These are phyloP conservation scores for Erigeron canadensis DNA, from an alignment of 129 eudicot genomes.

Conservation along the genomic window DNA sequence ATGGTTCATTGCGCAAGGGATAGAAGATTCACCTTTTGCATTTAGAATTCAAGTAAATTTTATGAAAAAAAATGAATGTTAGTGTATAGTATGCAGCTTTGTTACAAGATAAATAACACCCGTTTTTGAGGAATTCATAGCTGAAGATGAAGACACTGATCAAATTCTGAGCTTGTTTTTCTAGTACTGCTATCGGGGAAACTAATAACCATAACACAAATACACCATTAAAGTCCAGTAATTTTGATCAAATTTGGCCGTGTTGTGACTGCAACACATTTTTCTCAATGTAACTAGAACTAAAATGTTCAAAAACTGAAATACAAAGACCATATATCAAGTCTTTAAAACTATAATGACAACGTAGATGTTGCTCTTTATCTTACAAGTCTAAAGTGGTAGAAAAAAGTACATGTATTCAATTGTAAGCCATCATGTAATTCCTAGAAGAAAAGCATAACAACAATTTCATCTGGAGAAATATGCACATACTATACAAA, in stretches of 20 bases:
- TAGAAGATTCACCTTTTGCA: not conserved
- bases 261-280: not conserved
- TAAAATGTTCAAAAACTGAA: not conserved
- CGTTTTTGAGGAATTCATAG: not conserved
- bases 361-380: not conserved
- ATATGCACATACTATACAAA: constrained; percentile 47
- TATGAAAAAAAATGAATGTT: constrained; percentile 9
- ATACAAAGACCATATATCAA: not conserved
- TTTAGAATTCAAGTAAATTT: constrained; percentile 21
- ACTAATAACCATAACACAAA: too few species aligned
- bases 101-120: not conserved
- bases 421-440: constrained; percentile 11
- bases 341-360: constrained; percentile 10
- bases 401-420: constrained; percentile 9
- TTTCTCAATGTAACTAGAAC: not conserved
- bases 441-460: constrained; percentile 15
- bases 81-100: constrained; percentile 18
- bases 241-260: not conserved
- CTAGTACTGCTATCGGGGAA: too few species aligned
- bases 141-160: not conserved
- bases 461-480: constrained; percentile 15
- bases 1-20: not conserved
- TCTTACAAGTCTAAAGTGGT: constrained; percentile 2
- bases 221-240: not conserved
- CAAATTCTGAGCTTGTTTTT: not conserved